Evolutionary conservation across 371 early-diverging fungal species (phyloP).

Genomic region (Apophysomyces ossiformis): DNA sequence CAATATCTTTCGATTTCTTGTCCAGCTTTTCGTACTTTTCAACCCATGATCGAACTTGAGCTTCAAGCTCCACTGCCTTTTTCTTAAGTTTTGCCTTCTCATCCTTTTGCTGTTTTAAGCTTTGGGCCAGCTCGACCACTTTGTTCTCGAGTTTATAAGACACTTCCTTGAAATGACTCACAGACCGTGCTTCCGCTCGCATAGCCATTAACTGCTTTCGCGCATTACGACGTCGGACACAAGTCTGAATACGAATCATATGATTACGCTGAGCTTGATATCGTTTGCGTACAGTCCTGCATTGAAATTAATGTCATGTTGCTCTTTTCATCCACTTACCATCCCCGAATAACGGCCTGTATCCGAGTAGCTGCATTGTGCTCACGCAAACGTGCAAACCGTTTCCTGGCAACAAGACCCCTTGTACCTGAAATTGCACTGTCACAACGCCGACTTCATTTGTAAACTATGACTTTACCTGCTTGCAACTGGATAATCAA

Average conservation of each 20-base stretch:
- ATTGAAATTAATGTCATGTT: background rate
- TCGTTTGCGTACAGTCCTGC: conserved; percentile 58
- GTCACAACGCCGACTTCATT: background rate
- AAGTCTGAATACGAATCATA: conserved; percentile 83
- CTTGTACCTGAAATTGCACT: conserved; percentile 32
- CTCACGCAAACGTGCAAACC: conserved; percentile 53
- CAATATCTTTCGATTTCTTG: conserved; percentile 55
- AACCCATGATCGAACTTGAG: conserved; percentile 70
- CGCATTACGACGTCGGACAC: conserved; percentile 79
- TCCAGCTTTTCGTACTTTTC: conserved; percentile 69
- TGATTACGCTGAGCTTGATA: conserved; percentile 57
- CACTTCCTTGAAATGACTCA: conserved; percentile 92
- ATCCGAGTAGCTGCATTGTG: conserved; percentile 76
- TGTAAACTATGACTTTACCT: conserved; percentile 23
- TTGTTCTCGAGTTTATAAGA: conserved; percentile 93
- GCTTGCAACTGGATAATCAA: conserved; percentile 53
- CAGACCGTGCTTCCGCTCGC: conserved; percentile 87
- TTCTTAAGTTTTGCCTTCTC: conserved; percentile 68
- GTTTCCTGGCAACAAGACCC: conserved; percentile 53
- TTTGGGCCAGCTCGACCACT: conserved; percentile 89
- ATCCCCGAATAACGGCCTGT: conserved; percentile 69
- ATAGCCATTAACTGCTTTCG: conserved; percentile 65
- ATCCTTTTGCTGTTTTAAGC: conserved; percentile 71
- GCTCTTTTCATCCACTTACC: conserved; percentile 16
- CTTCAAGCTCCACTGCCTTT: conserved; percentile 66